phyloP scores from a whole-genome alignment of 305 asterid species.

The Fraxinus floribunda region DNA sequence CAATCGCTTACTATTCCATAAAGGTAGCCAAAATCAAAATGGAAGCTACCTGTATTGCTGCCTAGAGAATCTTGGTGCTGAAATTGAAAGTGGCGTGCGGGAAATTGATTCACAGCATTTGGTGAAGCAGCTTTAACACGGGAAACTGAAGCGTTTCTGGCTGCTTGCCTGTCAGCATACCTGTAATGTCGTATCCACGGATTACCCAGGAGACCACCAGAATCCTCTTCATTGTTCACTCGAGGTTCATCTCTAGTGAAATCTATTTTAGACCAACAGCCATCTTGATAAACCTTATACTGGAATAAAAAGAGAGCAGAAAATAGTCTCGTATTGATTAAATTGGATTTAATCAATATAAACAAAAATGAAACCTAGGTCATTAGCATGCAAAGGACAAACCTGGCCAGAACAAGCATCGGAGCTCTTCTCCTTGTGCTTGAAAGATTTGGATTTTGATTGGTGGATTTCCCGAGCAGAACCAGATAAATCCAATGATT shows the following conservation, averaged over 20 bases:
- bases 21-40: background rate
- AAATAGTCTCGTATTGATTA: background rate
- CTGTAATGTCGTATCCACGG: conserved; percentile 57
- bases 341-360: background rate
- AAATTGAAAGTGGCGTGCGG: conserved; percentile 15
- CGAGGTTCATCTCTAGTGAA: conserved; percentile 37
- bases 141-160: conserved; percentile 27
- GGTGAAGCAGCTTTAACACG: conserved; percentile 20
- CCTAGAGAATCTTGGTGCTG: conserved; percentile 30
- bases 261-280: conserved; percentile 54
- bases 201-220: conserved; percentile 35
- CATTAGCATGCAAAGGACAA: background rate
- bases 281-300: conserved; percentile 65
- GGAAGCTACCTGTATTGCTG: conserved; percentile 41
- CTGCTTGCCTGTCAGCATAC: conserved; percentile 30
- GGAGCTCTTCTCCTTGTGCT: conserved; percentile 32
- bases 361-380: background rate
- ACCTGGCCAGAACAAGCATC: conserved; percentile 59
- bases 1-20: background rate
- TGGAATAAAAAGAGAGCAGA: conserved; percentile 11
- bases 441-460: conserved; percentile 28
- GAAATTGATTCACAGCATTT: conserved; percentile 14
- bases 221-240: conserved; percentile 29
- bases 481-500: conserved; percentile 40
- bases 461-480: conserved; percentile 31